Evolutionary conservation across 345 rosid species (phyloP), one percentile per base, ranked within the genome.

Genomic region (Citrus medica): DNA sequence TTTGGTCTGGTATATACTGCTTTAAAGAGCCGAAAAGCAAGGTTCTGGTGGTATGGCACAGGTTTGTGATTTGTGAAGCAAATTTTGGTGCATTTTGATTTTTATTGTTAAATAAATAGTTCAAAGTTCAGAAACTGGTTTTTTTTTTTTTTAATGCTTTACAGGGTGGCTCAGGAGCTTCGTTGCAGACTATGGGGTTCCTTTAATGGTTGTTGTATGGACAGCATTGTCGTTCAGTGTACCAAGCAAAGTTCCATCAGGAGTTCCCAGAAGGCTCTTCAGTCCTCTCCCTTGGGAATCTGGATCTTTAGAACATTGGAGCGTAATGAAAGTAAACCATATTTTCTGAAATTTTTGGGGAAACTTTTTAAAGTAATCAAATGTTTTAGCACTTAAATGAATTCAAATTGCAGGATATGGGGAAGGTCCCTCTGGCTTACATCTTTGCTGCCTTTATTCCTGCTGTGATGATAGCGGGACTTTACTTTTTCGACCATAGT

Each of bases 181-280:
- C 84, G 79, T 86, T 16, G 93, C 98, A 46, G 98, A 93, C 79
- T 93, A 93, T 73, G 98, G 98, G 9, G 97, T 94, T 77, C 97
- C 97, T 1, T 79, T 90, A 32, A 92, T 90, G 97, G 97, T 94
- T 66, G 80, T 91, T 74, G 82, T 87, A 37, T 94, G 98, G 98
- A 93, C 95, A 5, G 89, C 87, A 38, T 78, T 90, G 78, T 90
- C 96, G 12, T 93, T 84, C 60, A 80, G 70, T 21, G 74, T 82
- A 24, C 88, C 89, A 1, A 78, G 85, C 13, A 78, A 85, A 56
- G 88, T 89, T 75, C 94, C 97, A 35, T 81, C 89, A 0, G 97
- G 97, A 55, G 90, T 93, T 71, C 97, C 97, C 0, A 90, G 97
- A 82, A 84, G 92, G 75, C 97, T 94, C 73, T 86, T 84, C 78